Evolutionary conservation across 495 filamentous ascomycete genomes (phyloP).

Genomic region (Tirmania nivea): DNA sequence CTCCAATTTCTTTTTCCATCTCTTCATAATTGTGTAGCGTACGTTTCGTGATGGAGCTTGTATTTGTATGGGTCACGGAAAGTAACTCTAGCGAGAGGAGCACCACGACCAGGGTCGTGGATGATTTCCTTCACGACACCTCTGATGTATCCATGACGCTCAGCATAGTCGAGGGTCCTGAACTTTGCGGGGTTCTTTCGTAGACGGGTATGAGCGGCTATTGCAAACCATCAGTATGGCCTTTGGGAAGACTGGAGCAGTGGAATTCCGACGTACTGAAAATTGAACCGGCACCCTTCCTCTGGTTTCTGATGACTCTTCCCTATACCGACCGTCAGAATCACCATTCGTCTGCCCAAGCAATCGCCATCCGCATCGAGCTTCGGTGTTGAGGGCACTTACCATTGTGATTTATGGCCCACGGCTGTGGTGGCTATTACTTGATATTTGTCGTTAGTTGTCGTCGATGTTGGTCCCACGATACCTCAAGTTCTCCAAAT

Average conservation of each 20-base stretch:
- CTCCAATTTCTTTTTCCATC: too few relatives aligned
- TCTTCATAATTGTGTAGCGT: conserved; percentile 1
- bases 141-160: conserved; percentile 89
- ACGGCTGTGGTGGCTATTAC: too few relatives aligned
- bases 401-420: too few relatives aligned
- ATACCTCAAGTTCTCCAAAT: too few relatives aligned
- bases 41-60: conserved; percentile 73
- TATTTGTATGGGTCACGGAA: conserved; percentile 89
- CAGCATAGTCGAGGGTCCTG: conserved; percentile 80
- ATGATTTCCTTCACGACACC: conserved; percentile 97
- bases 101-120: conserved; percentile 95
- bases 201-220: conserved; percentile 69
- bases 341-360: neutral
- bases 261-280: conserved; percentile 48
- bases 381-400: too few relatives aligned
- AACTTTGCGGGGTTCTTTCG: conserved; percentile 80
- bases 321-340: neutral
- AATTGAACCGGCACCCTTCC: conserved; percentile 88
- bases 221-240: conserved; percentile 25
- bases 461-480: too few relatives aligned
- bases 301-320: neutral
- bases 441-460: too few relatives aligned
- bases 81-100: conserved; percentile 82
- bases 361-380: too few relatives aligned
- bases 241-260: conserved; percentile 7